These are phyloP conservation scores for Wickerhamomyces sp. DNA, from an alignment of 1,139 yeast species.

Conservation along the genomic window DNA sequence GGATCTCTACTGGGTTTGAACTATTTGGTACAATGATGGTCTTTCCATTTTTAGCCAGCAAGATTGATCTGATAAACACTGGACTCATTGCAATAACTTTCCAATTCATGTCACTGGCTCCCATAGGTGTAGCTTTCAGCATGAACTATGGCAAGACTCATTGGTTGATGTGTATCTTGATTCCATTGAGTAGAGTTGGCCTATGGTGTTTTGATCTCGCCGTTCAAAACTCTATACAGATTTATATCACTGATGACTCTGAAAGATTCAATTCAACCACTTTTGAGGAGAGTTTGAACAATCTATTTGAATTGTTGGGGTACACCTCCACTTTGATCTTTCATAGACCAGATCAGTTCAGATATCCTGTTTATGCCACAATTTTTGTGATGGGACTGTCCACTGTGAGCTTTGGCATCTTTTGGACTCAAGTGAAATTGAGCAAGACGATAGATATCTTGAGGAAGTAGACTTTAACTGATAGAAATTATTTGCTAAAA, in stretches of 20 bases:
- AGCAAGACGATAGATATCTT: background rate
- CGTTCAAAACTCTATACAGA: slow-evolving; percentile 29
- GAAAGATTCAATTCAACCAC: slow-evolving; percentile 30
- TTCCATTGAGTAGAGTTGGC: slow-evolving; percentile 32
- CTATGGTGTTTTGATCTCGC: slow-evolving; percentile 37
- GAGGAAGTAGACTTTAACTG: background rate
- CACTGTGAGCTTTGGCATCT: slow-evolving; percentile 17
- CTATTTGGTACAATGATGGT: slow-evolving; percentile 26
- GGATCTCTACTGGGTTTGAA: slow-evolving; percentile 27
- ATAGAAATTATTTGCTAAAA: too few relatives aligned
- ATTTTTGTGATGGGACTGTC: slow-evolving; percentile 21
- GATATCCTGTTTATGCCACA: slow-evolving; percentile 26
- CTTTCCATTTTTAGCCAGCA: slow-evolving; percentile 24
- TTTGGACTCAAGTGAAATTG: slow-evolving; percentile 6
- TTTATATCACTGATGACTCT: slow-evolving; percentile 25
- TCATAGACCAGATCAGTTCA: slow-evolving; percentile 27
- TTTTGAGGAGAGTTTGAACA: slow-evolving; percentile 32
- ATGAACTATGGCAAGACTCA: slow-evolving; percentile 9
- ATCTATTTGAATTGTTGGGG: slow-evolving; percentile 28
- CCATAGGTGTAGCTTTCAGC: slow-evolving; percentile 12
- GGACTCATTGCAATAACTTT: slow-evolving; percentile 27
- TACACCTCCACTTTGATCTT: slow-evolving; percentile 29
- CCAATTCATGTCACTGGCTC: slow-evolving; percentile 17
- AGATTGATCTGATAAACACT: slow-evolving; percentile 26
- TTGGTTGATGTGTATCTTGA: slow-evolving; percentile 24